Evolutionary conservation across 352 stramenopile genomes (phyloP), one percentile per base, ranked within the genome.

Genomic region (Phytopythium helicoides): DNA sequence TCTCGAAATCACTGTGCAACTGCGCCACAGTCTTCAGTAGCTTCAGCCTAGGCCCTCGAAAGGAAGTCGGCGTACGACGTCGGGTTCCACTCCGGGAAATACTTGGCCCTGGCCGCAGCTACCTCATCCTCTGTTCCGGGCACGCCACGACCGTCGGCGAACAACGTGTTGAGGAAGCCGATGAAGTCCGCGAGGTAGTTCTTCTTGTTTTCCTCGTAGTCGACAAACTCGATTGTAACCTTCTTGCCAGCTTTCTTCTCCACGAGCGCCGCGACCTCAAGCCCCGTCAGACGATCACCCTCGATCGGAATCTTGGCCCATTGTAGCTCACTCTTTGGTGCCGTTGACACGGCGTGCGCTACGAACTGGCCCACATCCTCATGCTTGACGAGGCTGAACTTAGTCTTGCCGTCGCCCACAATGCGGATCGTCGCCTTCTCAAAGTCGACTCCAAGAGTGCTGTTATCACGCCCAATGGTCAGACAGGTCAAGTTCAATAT

Each of bases 231-330:
- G 23, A 39, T 39, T 2, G 15, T 9, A 16, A 54, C 45, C 22
- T 41, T 54, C 47, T 41, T 54, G 33, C 34, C 34, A 9, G 46
- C 18, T 25, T 54, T 54, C n/a, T 44, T 42, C n/a, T 54, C 48
- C 12, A 36, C 34, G 6, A 33, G 25, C 6, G 35, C 48, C 8
- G 10, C 22, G 35, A 54, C 26, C 21, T 54, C 48, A 12, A 52
- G 6, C 7, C 25, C 25, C 28, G 46, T 18, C 46, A 35, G 22
- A 15, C 46, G 46, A n/a, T 52, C 46, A 3, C 26, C 46, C 18
- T 52, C 46, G 23, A 52, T 19, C 26, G 46, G 26, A 15, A 52
- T n/a, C 23, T 52, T 28, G 6, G 14, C 46, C 46, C 46, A 52
- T 21, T 40, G 18, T 6, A 52, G 34, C 10, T 40, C 46, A n/a